These are phyloP conservation scores for Tylopilus sp. DNA, from an alignment of 1,284 basidiomycete species.

Conservation along the genomic window DNA sequence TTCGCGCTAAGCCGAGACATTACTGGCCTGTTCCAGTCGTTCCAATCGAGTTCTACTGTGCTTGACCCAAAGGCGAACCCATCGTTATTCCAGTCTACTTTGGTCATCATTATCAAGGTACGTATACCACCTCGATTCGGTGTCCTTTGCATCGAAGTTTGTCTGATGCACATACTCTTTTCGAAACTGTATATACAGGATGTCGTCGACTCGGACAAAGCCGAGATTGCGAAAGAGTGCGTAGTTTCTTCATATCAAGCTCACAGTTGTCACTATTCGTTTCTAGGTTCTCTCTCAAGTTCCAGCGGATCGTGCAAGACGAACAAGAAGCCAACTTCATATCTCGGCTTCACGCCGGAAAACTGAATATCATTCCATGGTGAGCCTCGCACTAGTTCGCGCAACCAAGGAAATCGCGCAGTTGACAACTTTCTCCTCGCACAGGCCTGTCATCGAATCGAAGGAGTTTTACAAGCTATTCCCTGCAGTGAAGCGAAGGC, in stretches of 20 bases:
- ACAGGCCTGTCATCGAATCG: slow-evolving; percentile 71
- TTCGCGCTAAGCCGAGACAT: slow-evolving; percentile 71
- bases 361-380: slow-evolving; percentile 68
- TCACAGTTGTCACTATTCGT: neutral
- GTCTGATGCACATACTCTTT: neutral
- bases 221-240: slow-evolving; percentile 68
- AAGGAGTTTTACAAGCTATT: slow-evolving; percentile 68
- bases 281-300: slow-evolving; percentile 63
- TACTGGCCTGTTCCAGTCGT: slow-evolving; percentile 69
- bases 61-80: slow-evolving; percentile 70
- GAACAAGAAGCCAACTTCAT: slow-evolving; percentile 74
- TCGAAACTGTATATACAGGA: slow-evolving; percentile 50
- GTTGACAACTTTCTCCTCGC: neutral
- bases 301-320: slow-evolving; percentile 65
- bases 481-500: slow-evolving; percentile 52
- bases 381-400: slow-evolving; percentile 2
- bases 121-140: neutral
- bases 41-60: slow-evolving; percentile 70
- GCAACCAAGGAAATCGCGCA: neutral
- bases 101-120: slow-evolving; percentile 74
- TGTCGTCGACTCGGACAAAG: slow-evolving; percentile 66
- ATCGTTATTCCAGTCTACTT: slow-evolving; percentile 65
- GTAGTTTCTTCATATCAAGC: neutral
- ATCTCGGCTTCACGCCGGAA: slow-evolving; percentile 63
- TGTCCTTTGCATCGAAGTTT: neutral